Percentiles rank a stretch among this genome's conserved stretches.
Evolutionary conservation across 2,329 filamentous ascomycete genomes (phyloP).

Genomic region (Colletotrichum camelliae): DNA sequence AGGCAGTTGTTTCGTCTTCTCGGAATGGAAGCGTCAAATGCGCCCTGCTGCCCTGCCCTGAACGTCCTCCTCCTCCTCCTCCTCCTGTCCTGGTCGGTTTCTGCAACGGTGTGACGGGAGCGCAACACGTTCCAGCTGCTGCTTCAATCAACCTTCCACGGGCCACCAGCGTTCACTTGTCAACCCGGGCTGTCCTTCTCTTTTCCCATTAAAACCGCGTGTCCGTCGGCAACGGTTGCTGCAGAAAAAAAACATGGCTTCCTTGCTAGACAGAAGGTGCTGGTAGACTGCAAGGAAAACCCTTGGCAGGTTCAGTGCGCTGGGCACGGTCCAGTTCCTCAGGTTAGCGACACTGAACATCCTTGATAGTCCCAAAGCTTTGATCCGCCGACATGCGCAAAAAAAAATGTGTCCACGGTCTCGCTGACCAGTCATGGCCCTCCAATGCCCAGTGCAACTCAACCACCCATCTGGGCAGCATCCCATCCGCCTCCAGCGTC

Average conservation of each 20-base stretch:
- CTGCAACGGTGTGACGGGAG: neutral
- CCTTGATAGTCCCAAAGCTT: neutral
- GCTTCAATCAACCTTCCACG: neutral
- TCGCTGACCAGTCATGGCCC: slow-evolving; percentile 2
- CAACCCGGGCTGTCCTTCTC: neutral
- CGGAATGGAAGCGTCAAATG: neutral
- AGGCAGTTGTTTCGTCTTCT: neutral
- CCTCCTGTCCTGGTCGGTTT: neutral
- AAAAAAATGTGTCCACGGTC: slow-evolving; percentile 1
- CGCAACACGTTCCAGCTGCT: neutral
- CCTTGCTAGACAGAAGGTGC: neutral
- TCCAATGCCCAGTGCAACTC: neutral
- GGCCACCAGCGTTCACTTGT: neutral
- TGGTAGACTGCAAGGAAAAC: neutral
- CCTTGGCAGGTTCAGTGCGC: neutral
- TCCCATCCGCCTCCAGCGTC: neutral
- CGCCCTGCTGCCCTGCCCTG: neutral
- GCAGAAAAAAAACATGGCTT: neutral
- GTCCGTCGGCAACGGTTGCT: neutral
- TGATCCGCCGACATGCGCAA: neutral
- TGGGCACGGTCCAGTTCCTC: slow-evolving; percentile 2
- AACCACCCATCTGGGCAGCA: neutral
- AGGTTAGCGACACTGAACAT: neutral
- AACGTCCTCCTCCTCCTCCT: neutral
- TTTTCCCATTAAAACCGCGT: neutral